A percentile compares a stretch with the other conserved stretches of the same genome.
phyloP scores from a whole-genome alignment of 768 basidiomycete species.

The Termitomyces eurrhizus region DNA sequence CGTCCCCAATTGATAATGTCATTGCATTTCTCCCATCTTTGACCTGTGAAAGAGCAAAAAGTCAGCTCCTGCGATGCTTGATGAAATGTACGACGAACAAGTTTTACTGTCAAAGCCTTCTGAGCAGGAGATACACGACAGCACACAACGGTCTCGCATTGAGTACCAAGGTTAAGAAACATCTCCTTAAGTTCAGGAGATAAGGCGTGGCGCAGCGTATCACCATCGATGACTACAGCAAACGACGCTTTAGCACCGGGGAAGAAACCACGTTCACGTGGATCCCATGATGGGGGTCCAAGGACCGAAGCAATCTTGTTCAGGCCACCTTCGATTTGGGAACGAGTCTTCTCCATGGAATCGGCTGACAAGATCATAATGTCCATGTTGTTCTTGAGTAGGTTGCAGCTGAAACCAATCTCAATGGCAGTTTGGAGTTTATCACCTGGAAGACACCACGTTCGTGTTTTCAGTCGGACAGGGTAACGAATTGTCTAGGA shows the following conservation, averaged over 20 bases:
- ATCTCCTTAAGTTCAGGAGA: constrained; percentile 72
- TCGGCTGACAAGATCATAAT: constrained; percentile 95
- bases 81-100: constrained; percentile 45
- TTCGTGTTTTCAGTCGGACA: not conserved
- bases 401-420: constrained; percentile 94
- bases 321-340: constrained; percentile 87
- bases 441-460: constrained; percentile 53
- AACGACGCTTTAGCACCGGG: constrained; percentile 69
- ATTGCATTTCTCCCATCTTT: constrained; percentile 95
- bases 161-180: constrained; percentile 90
- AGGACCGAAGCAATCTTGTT: constrained; percentile 91
- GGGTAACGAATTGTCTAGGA: constrained; percentile 11
- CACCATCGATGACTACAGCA: constrained; percentile 95
- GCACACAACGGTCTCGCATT: constrained; percentile 97
- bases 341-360: constrained; percentile 63
- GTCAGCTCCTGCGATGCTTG: not conserved
- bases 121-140: constrained; percentile 97
- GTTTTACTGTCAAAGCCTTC: constrained; percentile 94
- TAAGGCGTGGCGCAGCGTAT: constrained; percentile 82
- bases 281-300: constrained; percentile 67
- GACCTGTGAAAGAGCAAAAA: constrained; percentile 46
- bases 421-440: constrained; percentile 98
- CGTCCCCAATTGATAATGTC: constrained; percentile 96
- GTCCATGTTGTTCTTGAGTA: constrained; percentile 93
- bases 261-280: constrained; percentile 62